Conservation (phyloP, 2,329 filamentous ascomycete species). For the Clonostachys rhizophaga region DNA sequence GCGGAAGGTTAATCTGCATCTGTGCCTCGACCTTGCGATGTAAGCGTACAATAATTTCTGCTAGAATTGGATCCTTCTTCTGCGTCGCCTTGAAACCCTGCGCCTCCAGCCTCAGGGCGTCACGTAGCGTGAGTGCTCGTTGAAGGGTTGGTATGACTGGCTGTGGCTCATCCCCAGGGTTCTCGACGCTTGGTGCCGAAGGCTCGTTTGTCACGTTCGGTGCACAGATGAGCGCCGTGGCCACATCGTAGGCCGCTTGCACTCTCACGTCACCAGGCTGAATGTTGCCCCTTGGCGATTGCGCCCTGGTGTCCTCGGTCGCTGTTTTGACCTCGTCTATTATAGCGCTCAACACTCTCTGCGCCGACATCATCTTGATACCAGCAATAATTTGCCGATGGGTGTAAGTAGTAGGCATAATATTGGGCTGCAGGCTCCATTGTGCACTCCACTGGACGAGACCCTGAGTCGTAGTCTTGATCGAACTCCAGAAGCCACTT, state of each 20-base stretch:
- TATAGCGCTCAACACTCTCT: conserved; percentile 54
- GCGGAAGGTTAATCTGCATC: conserved; percentile 33
- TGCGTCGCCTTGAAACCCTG: conserved; percentile 53
- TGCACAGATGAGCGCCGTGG: conserved; percentile 63
- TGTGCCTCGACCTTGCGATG: conserved; percentile 63
- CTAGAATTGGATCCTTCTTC: conserved; percentile 48
- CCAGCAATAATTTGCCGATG: conserved; percentile 64
- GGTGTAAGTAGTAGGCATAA: conserved; percentile 62
- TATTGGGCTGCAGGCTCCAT: conserved; percentile 58
- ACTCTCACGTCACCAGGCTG: not conserved
- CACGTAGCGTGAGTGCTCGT: conserved; percentile 50
- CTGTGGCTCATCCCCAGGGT: conserved; percentile 6
- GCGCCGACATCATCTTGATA: conserved; percentile 57
- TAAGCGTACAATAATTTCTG: conserved; percentile 59
- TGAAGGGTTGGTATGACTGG: conserved; percentile 23
- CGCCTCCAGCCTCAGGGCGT: conserved; percentile 52
- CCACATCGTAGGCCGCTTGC: conserved; percentile 61
- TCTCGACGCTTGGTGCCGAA: conserved; percentile 24
- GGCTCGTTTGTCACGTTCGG: conserved; percentile 49
- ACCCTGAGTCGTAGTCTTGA: conserved; percentile 57
- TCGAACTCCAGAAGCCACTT: conserved; percentile 48
- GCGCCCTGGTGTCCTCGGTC: conserved; percentile 34
- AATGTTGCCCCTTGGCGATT: not conserved
- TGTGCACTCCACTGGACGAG: conserved; percentile 60
- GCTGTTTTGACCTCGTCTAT: conserved; percentile 64